Evolutionary conservation across 805 yeast species (phyloP), one percentile per base, ranked within the genome.

Genomic region (Maudiozyma barnettii): DNA sequence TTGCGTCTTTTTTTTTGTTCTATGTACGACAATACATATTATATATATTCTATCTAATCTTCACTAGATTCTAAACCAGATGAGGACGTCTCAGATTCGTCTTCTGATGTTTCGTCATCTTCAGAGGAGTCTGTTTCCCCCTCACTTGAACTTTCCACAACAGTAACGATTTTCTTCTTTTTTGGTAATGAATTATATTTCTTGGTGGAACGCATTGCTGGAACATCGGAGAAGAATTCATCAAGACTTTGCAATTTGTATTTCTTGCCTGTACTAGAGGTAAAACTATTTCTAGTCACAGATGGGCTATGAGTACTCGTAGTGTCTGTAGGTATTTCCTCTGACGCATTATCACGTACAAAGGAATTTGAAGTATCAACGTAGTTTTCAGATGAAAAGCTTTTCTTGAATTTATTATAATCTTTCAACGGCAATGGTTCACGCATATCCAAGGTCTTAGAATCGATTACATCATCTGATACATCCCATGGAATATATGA

Each of bases 191-290:
- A 14, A 9, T 10, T 26, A 16, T n/a, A 26, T 9, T 40, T 43
- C 9, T 54, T 56, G 13, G 16, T 23, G 4, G 20, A 9, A n/a
- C 50, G 39, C 26, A 47, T 51, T 2, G 56, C 53, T 18, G 71
- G 65, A 13, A 75, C 66, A 49, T 73, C 74, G 2, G 76, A 83
- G 54, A 90, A 81, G 61, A 90, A 90, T 51, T 90, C 98, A 58
- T 90, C 97, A 48, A 90, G 67, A 48, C 90, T 84, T 61, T 87
- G 95, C 36, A 84, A 64, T 49, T 77, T 75, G 56, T 79, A 82
- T 46, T 69, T 72, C 52, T 64, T 68, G 12, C 64, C 67, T 29
- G 56, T 54, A 18, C 56, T 43, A 5, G 59, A 52, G 1, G 53
- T 46, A 20, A 60, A 52, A 5, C 43, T 39, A 13, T 50, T 19